A percentile compares a stretch with the other conserved stretches of the same genome.
Conservation (phyloP, 2,329 filamentous ascomycete genomes). For the Aspergillus melleus region DNA sequence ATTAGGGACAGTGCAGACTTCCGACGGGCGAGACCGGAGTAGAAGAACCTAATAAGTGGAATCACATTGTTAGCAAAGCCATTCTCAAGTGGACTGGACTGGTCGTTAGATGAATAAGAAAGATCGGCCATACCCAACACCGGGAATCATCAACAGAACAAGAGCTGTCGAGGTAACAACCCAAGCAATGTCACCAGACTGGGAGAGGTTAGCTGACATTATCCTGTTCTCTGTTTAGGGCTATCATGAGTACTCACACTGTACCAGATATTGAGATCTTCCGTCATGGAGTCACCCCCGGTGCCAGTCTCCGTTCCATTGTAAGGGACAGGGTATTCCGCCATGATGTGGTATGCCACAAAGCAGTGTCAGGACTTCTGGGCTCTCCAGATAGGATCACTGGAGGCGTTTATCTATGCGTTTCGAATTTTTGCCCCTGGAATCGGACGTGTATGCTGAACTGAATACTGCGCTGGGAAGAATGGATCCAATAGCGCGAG, state of each 20-base stretch:
- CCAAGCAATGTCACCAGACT: constrained; percentile 83
- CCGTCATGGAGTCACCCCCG: constrained; percentile 65
- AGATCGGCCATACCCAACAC: constrained; percentile 62
- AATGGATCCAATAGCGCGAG: background rate
- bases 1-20: constrained; percentile 87
- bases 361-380: background rate
- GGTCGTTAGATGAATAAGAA: background rate
- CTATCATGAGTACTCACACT: constrained; percentile 42
- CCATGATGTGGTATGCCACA: constrained; percentile 27
- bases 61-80: constrained; percentile 1
- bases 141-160: constrained; percentile 89
- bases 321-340: constrained; percentile 52
- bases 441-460: background rate
- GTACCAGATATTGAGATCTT: constrained; percentile 84
- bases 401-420: background rate
- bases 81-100: background rate
- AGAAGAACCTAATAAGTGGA: constrained; percentile 69
- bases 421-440: background rate
- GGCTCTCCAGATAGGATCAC: background rate
- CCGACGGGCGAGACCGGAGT: constrained; percentile 82
- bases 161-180: constrained; percentile 74
- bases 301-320: constrained; percentile 61
- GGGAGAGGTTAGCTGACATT: constrained; percentile 18
- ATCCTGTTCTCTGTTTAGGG: background rate
- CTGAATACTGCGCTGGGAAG: background rate